Evolutionary conservation across 495 filamentous ascomycete genomes (phyloP).

Genomic region (Xylona heveae): DNA sequence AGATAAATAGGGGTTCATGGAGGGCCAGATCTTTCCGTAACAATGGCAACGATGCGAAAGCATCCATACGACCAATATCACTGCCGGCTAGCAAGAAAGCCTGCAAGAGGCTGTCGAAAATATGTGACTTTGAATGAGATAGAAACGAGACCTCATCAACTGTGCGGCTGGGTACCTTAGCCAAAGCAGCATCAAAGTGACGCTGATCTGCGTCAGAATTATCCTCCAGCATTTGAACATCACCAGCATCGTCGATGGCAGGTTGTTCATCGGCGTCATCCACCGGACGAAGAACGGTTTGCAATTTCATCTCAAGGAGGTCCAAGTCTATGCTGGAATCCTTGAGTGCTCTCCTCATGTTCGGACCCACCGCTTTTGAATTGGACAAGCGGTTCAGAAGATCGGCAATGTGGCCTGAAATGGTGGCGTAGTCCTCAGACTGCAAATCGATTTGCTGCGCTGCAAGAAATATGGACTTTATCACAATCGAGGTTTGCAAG

Average conservation of each 20-base stretch:
- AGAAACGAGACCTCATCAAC: constrained; percentile 14
- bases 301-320: constrained; percentile 46
- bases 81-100: constrained; percentile 37
- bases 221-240: constrained; percentile 25
- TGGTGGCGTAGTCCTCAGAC: not conserved
- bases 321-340: constrained; percentile 43
- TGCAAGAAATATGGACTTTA: constrained; percentile 36
- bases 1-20: constrained; percentile 43
- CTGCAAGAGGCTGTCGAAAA: constrained; percentile 33
- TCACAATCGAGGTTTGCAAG: constrained; percentile 33
- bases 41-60: constrained; percentile 34
- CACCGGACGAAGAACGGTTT: constrained; percentile 34
- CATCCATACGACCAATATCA: constrained; percentile 24
- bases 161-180: constrained; percentile 15
- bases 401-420: constrained; percentile 31
- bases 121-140: constrained; percentile 8
- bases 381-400: constrained; percentile 39
- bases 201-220: constrained; percentile 16
- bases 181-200: constrained; percentile 10
- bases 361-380: constrained; percentile 26
- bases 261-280: constrained; percentile 9
- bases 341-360: constrained; percentile 34
- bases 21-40: constrained; percentile 31
- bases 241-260: constrained; percentile 19
- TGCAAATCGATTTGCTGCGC: constrained; percentile 17